A percentile compares a stretch with the other conserved stretches of the same genome.
These are phyloP conservation scores for Paramecium caudatum DNA, from an alignment of 73 alveolate species.

Conservation along the genomic window DNA sequence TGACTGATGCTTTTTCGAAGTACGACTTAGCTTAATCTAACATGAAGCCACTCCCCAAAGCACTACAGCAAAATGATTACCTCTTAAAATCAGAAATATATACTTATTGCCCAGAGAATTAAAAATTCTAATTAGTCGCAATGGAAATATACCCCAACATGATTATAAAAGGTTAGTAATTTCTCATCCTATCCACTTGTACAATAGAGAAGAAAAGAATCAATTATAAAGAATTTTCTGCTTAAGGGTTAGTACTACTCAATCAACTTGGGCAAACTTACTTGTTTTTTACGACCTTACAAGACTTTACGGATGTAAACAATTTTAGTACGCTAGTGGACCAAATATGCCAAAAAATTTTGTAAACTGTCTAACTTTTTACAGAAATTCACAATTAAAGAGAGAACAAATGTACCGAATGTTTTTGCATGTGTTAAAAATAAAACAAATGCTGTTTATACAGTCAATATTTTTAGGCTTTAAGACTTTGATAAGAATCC, in stretches of 20 bases:
- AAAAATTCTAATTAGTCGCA: background rate
- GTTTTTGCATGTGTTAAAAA: slow-evolving; percentile 57
- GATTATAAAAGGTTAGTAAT: background rate
- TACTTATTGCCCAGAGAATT: background rate
- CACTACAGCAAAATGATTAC: background rate
- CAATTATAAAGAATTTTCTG: background rate
- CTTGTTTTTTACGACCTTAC: background rate
- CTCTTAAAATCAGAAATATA: background rate
- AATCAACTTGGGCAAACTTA: slow-evolving; percentile 28
- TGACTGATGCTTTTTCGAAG: background rate
- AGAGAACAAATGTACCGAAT: slow-evolving; percentile 6
- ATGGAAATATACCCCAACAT: slow-evolving; percentile 25
- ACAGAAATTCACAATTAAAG: slow-evolving; percentile 44
- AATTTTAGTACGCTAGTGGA: slow-evolving; percentile 42
- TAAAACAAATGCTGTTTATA: slow-evolving; percentile 7
- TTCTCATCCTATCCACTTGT: slow-evolving; percentile 24
- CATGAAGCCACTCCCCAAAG: slow-evolving; percentile 10
- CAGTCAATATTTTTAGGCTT: slow-evolving; percentile 14
- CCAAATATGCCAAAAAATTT: background rate
- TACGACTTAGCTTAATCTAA: background rate
- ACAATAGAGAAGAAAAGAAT: slow-evolving; percentile 13
- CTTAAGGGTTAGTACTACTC: background rate
- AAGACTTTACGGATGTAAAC: slow-evolving; percentile 15
- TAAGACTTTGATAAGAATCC: slow-evolving; percentile 39
- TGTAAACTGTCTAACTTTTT: slow-evolving; percentile 41